These are phyloP conservation scores for Lolium perenne DNA, from an alignment of 176 grass and related monocot genomes.

Conservation along the genomic window DNA sequence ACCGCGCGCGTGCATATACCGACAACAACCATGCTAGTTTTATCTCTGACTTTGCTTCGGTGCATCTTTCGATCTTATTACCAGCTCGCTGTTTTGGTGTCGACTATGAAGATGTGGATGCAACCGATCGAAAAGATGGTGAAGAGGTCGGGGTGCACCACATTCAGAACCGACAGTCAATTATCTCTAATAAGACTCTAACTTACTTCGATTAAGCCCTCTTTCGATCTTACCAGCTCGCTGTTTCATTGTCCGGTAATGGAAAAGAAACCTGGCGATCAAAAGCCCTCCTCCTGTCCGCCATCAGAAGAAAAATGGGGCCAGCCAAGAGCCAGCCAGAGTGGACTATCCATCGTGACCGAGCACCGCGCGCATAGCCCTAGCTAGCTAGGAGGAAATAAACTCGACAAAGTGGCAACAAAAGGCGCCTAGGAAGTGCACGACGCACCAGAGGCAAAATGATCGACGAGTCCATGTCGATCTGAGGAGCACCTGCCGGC, in stretches of 20 bases:
- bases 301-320: not conserved
- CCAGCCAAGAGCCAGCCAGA: not conserved
- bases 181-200: too few relatives aligned
- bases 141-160: too few relatives aligned
- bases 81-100: too few relatives aligned
- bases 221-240: not conserved
- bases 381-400: not conserved
- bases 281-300: not conserved
- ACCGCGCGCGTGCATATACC: not conserved
- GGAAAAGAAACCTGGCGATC: slow-evolving; percentile 16
- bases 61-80: too few relatives aligned
- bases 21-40: not conserved
- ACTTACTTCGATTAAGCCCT: not conserved
- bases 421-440: slow-evolving; percentile 48
- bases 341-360: not conserved
- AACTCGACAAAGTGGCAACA: slow-evolving; percentile 16
- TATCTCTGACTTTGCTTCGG: not conserved
- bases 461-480: slow-evolving; percentile 11
- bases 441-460: not conserved
- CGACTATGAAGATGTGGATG: too few relatives aligned
- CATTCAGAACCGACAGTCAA: not conserved
- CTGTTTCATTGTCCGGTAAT: slow-evolving; percentile 22
- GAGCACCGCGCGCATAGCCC: too few relatives aligned
- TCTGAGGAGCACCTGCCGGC: slow-evolving; percentile 5
- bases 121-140: too few relatives aligned